phyloP scores from a whole-genome alignment of 106 monocot genomes.

The Ottelia alismoides region DNA sequence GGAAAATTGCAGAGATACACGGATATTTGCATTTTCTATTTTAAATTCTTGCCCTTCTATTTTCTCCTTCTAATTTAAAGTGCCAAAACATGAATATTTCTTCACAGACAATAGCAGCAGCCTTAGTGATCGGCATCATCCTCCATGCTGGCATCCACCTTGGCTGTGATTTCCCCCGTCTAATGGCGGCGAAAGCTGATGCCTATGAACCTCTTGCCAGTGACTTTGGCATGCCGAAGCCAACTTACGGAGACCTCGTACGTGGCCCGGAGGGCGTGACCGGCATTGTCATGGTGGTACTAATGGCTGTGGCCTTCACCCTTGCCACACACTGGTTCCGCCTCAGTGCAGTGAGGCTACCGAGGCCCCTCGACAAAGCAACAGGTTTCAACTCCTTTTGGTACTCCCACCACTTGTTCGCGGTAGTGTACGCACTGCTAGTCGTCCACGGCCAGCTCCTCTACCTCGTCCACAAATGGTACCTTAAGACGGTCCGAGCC shows the following conservation, averaged over 20 bases:
- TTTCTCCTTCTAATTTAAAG: too few relatives aligned
- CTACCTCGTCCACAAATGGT: too few relatives aligned
- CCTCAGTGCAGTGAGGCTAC: constrained; percentile 5
- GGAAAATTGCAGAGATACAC: not conserved
- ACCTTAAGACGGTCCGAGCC: too few relatives aligned
- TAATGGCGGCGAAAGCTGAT: constrained; percentile 11
- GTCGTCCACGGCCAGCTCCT: constrained; percentile 26
- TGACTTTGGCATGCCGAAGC: too few relatives aligned
- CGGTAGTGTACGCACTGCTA: constrained; percentile 23
- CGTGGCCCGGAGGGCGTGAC: constrained; percentile 18
- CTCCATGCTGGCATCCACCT: constrained; percentile 30
- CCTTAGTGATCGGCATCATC: constrained; percentile 21
- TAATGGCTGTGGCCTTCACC: constrained; percentile 22
- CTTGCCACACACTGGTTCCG: constrained; percentile 13
- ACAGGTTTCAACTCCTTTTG: constrained; percentile 24
- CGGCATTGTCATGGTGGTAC: constrained; percentile 27
- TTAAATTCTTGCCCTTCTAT: too few relatives aligned
- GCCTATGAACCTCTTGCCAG: constrained; percentile 5
- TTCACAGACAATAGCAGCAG: constrained; percentile 25
- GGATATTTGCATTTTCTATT: too few relatives aligned
- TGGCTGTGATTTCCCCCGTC: constrained; percentile 35
- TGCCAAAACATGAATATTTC: not conserved
- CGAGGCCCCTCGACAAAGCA: constrained; percentile 3
- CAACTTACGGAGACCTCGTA: constrained; percentile 17
- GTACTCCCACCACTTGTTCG: constrained; percentile 34